Base-by-base conservation (phyloP, 208 protist genomes). In the Tritrichomonas musculus region DNA sequence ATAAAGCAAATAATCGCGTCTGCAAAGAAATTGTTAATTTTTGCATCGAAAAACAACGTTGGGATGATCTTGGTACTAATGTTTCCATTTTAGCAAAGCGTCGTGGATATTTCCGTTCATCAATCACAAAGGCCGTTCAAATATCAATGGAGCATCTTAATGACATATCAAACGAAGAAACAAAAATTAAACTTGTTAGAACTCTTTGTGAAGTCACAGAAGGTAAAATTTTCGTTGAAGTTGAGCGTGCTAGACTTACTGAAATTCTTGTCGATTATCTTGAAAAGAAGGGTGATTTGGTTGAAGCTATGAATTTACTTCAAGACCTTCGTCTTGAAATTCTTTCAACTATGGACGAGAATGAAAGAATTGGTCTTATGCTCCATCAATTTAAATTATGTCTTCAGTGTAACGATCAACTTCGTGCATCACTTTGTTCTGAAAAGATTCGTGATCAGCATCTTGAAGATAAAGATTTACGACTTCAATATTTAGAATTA, bases 211-310 rank as follows among this genome's bases (percentile, higher is more conserved):
- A 66, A 41, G 82, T 92, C 20, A 92, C 82, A 66, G 82, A 92
- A 92, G 82, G 82, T 0, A 92, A 92, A 92, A 92, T 92, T 9
- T 92, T 92, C 30, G 82, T 92, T 3, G 82, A 92, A 92, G 50
- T 92, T 17, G 44, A 92, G 27, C 3, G 82, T 0, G 82, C 82
- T 53, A 3, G 73, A 17, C 73, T 84, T 53, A 84, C 73, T n/a
- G 53, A 53, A 22, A 39, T 53, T 13, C 11, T 84, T 11, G 73
- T 84, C 44, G 73, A 84, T 33, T 84, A 84, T n/a, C 44, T 84
- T 17, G 73, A 84, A 53, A 9, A 3, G 41, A 13, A 53, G 0
- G 41, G 41, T 1, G 36, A 84, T 11, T 53, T 53, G 3, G 4
- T 25, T 33, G 73, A 84, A 53, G 36, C 41, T n/a, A 84, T 84